A percentile compares a stretch with the other conserved stretches of the same genome.
Evolutionary conservation across 108 stramenopile genomes (phyloP).

Genomic region (Nannochloropsis gaditana): DNA sequence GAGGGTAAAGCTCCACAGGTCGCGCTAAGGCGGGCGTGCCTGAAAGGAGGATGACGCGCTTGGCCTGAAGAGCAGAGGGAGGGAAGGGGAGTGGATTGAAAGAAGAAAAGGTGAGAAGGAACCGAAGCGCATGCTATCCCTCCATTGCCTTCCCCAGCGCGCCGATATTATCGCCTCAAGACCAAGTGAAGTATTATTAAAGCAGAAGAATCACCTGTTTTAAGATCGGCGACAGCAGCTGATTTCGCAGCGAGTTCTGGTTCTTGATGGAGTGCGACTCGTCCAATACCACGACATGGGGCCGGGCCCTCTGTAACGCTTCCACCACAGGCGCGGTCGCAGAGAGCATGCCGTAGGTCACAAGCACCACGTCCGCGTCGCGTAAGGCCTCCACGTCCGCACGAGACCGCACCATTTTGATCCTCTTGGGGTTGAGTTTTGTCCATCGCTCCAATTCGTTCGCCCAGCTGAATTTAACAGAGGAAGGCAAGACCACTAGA

Average conservation of each 20-base stretch:
- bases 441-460: slow-evolving; percentile 69
- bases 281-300: slow-evolving; percentile 77
- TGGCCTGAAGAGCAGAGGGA: slow-evolving; percentile 69
- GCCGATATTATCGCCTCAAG: too few relatives aligned
- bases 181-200: too few relatives aligned
- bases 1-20: slow-evolving; percentile 87
- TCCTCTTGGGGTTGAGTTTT: neutral
- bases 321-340: neutral
- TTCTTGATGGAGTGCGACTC: slow-evolving; percentile 87
- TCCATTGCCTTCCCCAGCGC: too few relatives aligned
- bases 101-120: neutral
- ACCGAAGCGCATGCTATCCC: neutral
- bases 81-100: neutral
- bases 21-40: slow-evolving; percentile 90
- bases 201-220: slow-evolving; percentile 24
- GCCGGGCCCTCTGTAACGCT: slow-evolving; percentile 51
- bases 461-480: slow-evolving; percentile 69
- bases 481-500: slow-evolving; percentile 70
- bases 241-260: slow-evolving; percentile 67
- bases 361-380: neutral
- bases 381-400: neutral
- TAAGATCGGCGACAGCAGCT: slow-evolving; percentile 65
- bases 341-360: slow-evolving; percentile 3
- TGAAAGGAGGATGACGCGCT: slow-evolving; percentile 72
- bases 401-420: neutral